Percentiles rank a stretch among this genome's conserved stretches.
Evolutionary conservation across 371 early-diverging fungal species (phyloP).

Genomic region (Mortierella sp.): DNA sequence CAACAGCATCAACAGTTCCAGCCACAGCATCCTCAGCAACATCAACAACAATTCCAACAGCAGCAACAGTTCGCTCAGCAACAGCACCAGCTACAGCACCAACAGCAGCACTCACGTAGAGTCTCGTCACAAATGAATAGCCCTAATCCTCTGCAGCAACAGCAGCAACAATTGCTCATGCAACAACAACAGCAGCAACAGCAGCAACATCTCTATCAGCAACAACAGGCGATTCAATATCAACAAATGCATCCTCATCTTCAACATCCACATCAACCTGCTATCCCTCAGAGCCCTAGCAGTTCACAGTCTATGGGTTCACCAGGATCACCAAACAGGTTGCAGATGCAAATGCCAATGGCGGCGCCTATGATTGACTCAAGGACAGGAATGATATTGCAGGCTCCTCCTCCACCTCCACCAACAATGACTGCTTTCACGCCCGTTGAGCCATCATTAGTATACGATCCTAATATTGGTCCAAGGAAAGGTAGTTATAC

Average conservation of each 20-base stretch:
- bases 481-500: constrained; percentile 41
- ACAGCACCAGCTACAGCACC: constrained; percentile 23
- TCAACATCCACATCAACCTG: constrained; percentile 30
- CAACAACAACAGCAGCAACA: constrained; percentile 38
- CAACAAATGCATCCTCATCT: constrained; percentile 49
- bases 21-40: constrained; percentile 13
- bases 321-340: constrained; percentile 44
- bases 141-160: constrained; percentile 39
- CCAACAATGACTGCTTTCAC: constrained; percentile 10
- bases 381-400: constrained; percentile 17
- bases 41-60: constrained; percentile 16
- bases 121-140: constrained; percentile 41
- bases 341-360: constrained; percentile 24
- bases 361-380: constrained; percentile 22
- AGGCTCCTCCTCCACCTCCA: background rate
- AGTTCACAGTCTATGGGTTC: constrained; percentile 44
- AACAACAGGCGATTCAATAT: constrained; percentile 34
- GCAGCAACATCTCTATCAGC: constrained; percentile 38
- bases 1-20: constrained; percentile 27
- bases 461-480: constrained; percentile 44
- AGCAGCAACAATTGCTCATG: constrained; percentile 38
- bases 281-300: constrained; percentile 43
- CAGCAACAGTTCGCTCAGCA: constrained; percentile 20
- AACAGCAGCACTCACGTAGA: constrained; percentile 34
- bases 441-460: constrained; percentile 29